Conservation (phyloP, 257 asterid species). For the Cynanchum wilfordii region DNA sequence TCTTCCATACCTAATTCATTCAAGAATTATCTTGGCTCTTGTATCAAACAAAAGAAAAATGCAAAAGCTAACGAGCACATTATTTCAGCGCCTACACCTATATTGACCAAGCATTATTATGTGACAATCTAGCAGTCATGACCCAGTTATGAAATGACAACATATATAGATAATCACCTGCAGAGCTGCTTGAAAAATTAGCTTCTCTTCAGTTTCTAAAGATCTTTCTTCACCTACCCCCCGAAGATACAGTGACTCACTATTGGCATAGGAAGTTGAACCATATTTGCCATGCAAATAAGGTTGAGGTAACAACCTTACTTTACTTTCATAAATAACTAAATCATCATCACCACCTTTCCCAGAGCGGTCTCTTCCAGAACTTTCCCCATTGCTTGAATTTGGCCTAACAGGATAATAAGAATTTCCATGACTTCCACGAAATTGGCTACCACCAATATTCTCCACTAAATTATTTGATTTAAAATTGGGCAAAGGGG, state of each 20-base stretch:
- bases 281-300: slow-evolving; percentile 41
- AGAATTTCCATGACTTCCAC: slow-evolving; percentile 38
- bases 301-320: slow-evolving; percentile 57
- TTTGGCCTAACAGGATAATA: slow-evolving; percentile 37
- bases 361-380: slow-evolving; percentile 24
- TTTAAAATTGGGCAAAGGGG: slow-evolving; percentile 32
- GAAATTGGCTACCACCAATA: slow-evolving; percentile 44
- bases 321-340: slow-evolving; percentile 38
- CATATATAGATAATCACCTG: slow-evolving; percentile 52
- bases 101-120: not conserved
- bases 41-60: not conserved
- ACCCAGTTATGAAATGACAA: slow-evolving; percentile 2
- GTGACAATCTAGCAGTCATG: not conserved
- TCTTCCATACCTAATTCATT: not conserved
- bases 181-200: slow-evolving; percentile 85
- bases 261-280: slow-evolving; percentile 36
- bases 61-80: not conserved
- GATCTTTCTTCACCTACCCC: slow-evolving; percentile 66
- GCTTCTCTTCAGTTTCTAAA: slow-evolving; percentile 81
- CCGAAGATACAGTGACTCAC: slow-evolving; percentile 45
- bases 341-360: slow-evolving; percentile 31
- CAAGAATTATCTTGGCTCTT: not conserved
- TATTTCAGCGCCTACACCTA: not conserved
- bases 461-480: slow-evolving; percentile 37
- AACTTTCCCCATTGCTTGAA: slow-evolving; percentile 35